Evolutionary conservation across 805 yeast species (phyloP), one percentile per base, ranked within the genome.

Genomic region (Jamesozyma lodderae): DNA sequence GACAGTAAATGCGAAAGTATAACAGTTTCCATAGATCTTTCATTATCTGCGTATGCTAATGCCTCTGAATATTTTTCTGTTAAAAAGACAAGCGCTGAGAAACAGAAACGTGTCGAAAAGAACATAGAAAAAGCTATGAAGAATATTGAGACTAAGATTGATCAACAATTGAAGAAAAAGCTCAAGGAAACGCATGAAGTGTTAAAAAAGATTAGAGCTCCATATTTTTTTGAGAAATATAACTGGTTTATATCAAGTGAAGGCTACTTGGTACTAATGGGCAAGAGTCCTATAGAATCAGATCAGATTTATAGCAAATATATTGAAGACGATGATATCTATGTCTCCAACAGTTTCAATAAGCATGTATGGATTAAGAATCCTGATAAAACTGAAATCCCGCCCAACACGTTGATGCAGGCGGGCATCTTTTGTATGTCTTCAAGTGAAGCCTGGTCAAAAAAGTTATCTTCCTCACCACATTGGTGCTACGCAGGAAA

Each of bases 221-320:
- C 85, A 33, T 79, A 68, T 55, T 88, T 96, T 84, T 92, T 92
- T 64, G 98, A 92, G 56, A 92, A 90, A 59, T 90, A 80, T 59
- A 77, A 70, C 52, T 92, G 98, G 98, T 92, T 92, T 53, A 67
- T 88, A n/a, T 75, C 96, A 0, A 77, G 80, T 47, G 97, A 90
- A 54, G 88, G 92, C 0, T 87, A 82, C 53, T 63, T 92, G 35
- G 82, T 94, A 41, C 60, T 92, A 38, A 86, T 88, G 33, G 97
- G 96, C 1, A 76, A 86, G 45, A 96, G 92, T 55, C 73, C 69
- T 17, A 57, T 74, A 4, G 97, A 90, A 56, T 70, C 76, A 4
- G 95, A 88, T 50, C 72, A 84, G 64, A 73, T 92, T 20, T 82
- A 81, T 52, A 79, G 79, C 49, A 73, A 86, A 38, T 82, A 85